phyloP scores from a whole-genome alignment of 768 basidiomycete species.

The Paxillus involutus region DNA sequence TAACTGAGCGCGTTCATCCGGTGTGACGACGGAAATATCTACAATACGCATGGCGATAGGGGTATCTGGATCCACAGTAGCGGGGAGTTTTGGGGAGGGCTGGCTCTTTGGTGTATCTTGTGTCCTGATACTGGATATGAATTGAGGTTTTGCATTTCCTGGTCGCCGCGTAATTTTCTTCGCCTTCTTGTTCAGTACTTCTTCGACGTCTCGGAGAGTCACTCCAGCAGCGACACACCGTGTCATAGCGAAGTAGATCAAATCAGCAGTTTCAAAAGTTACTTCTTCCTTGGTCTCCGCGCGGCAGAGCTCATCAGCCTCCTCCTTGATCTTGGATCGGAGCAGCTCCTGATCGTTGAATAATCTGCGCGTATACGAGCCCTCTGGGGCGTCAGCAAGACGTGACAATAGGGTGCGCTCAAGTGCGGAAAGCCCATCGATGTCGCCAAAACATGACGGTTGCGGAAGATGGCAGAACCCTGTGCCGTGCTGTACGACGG shows the following conservation, averaged over 20 bases:
- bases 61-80: slow-evolving; percentile 30
- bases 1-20: slow-evolving; percentile 60
- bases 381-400: slow-evolving; percentile 74
- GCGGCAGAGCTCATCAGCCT: slow-evolving; percentile 93
- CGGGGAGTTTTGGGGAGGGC: slow-evolving; percentile 20
- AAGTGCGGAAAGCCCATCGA: slow-evolving; percentile 76
- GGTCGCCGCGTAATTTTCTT: slow-evolving; percentile 82
- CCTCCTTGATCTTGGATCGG: slow-evolving; percentile 94
- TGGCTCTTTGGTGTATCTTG: slow-evolving; percentile 29
- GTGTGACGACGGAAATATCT: slow-evolving; percentile 49
- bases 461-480: slow-evolving; percentile 94
- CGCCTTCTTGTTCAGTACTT: slow-evolving; percentile 81
- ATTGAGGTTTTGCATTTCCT: slow-evolving; percentile 92
- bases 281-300: slow-evolving; percentile 78
- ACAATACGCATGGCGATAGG: slow-evolving; percentile 79
- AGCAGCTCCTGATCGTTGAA: slow-evolving; percentile 84
- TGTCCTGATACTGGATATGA: slow-evolving; percentile 34
- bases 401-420: slow-evolving; percentile 78
- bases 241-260: slow-evolving; percentile 88
- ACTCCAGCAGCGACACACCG: slow-evolving; percentile 86
- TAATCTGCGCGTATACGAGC: slow-evolving; percentile 87
- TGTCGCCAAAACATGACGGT: slow-evolving; percentile 85
- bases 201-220: slow-evolving; percentile 78
- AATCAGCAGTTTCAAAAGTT: slow-evolving; percentile 93
- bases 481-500: slow-evolving; percentile 82